A percentile compares a stretch with the other conserved stretches of the same genome.
Evolutionary conservation across 352 stramenopile genomes (phyloP).

Genomic region (Phytophthora meadii): DNA sequence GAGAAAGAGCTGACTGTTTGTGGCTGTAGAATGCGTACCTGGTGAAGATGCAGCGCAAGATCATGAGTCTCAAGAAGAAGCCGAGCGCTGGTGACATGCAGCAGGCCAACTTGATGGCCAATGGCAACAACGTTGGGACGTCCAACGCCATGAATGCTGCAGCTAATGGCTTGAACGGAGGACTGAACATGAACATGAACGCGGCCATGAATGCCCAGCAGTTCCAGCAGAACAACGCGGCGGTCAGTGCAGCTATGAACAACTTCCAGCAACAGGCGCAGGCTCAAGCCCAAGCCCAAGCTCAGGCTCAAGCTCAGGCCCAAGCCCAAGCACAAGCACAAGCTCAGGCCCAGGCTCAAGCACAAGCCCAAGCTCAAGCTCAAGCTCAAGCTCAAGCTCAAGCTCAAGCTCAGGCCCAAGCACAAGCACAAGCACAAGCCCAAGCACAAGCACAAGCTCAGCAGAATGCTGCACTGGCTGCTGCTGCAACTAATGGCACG

Average conservation of each 20-base stretch:
- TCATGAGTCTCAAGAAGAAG: slow-evolving; percentile 83
- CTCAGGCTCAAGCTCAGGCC: slow-evolving; percentile 38
- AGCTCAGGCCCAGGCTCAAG: slow-evolving; percentile 39
- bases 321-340: slow-evolving; percentile 46
- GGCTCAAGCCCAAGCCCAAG: slow-evolving; percentile 39
- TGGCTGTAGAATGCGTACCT: slow-evolving; percentile 73
- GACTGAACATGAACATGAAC: slow-evolving; percentile 54
- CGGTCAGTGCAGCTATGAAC: slow-evolving; percentile 56
- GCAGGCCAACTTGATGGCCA: slow-evolving; percentile 40
- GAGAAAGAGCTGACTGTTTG: slow-evolving; percentile 11
- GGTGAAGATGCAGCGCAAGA: slow-evolving; percentile 88
- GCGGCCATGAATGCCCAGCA: slow-evolving; percentile 44
- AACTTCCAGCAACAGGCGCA: slow-evolving; percentile 65
- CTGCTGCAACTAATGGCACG: slow-evolving; percentile 26
- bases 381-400: slow-evolving; percentile 33
- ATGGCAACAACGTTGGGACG: slow-evolving; percentile 35
- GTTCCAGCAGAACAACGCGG: slow-evolving; percentile 47
- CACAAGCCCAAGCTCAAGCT: slow-evolving; percentile 35
- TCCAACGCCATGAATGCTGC: slow-evolving; percentile 38
- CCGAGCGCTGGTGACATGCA: slow-evolving; percentile 45
- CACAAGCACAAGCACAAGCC: slow-evolving; percentile 28
- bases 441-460: slow-evolving; percentile 22
- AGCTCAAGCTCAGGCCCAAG: slow-evolving; percentile 31
- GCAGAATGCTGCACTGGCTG: slow-evolving; percentile 29
- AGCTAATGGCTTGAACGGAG: slow-evolving; percentile 35